Percentiles rank a stretch among this genome's conserved stretches.
These are phyloP conservation scores for Senna tora DNA, from an alignment of 306 rosid genomes.

Conservation along the genomic window DNA sequence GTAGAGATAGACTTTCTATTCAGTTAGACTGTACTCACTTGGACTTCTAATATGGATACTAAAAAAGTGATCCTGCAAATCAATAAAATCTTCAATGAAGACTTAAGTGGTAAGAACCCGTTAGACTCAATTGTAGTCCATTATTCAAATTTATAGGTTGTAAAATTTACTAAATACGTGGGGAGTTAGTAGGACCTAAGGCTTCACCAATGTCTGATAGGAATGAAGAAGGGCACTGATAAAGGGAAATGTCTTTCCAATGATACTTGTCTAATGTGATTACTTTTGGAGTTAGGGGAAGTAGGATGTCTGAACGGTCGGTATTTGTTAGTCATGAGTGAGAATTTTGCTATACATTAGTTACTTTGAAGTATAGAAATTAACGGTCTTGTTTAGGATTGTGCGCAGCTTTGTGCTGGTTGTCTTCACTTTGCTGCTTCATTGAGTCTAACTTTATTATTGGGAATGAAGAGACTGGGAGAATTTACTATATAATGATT, in stretches of 20 bases:
- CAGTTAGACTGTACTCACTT: not conserved
- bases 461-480: not conserved
- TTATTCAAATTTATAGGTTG: not conserved
- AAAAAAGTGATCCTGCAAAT: not conserved
- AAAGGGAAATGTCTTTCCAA: not conserved
- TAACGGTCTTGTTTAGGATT: not conserved
- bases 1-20: not conserved
- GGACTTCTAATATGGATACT: not conserved
- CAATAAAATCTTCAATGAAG: not conserved
- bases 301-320: not conserved
- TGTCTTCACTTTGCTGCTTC: not conserved
- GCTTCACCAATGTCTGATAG: not conserved
- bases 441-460: not conserved
- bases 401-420: not conserved
- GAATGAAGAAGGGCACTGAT: not conserved
- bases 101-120: not conserved
- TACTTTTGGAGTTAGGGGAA: not conserved
- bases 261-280: not conserved
- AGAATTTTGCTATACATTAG: not conserved
- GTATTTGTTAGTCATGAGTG: not conserved
- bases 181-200: not conserved
- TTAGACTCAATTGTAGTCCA: conserved; percentile 1
- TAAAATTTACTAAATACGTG: conserved; percentile 4
- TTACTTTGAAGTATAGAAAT: conserved; percentile 11
- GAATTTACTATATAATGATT: not conserved